Evolutionary conservation across 164 flowering plant genomes (phyloP).

Genomic region (Magnolia officinalis): DNA sequence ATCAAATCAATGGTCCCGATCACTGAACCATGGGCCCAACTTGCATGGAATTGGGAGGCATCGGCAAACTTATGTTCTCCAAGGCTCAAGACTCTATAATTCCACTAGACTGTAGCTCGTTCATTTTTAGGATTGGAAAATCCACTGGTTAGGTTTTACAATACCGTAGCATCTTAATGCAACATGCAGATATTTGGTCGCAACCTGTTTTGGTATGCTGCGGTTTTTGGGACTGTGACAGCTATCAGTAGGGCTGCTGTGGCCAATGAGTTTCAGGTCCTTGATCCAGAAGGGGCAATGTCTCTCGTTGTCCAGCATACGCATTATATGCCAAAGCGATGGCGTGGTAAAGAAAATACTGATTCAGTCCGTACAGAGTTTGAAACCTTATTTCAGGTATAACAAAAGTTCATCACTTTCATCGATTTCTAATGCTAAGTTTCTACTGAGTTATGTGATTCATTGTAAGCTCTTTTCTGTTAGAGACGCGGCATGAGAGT

Average conservation of each 20-base stretch:
- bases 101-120: neutral
- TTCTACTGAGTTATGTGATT: too few relatives aligned
- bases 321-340: constrained; percentile 93
- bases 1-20: neutral
- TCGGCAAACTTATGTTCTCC: neutral
- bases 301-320: constrained; percentile 84
- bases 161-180: neutral
- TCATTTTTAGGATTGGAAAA: neutral
- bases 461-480: too few relatives aligned
- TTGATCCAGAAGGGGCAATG: constrained; percentile 89
- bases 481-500: too few relatives aligned
- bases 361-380: constrained; percentile 74
- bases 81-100: neutral
- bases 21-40: neutral
- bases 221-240: constrained; percentile 93
- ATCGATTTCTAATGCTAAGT: too few relatives aligned
- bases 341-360: constrained; percentile 91
- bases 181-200: constrained; percentile 85
- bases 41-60: neutral
- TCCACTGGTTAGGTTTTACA: neutral
- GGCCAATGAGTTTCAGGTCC: constrained; percentile 77
- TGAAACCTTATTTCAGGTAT: constrained; percentile 93
- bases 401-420: too few relatives aligned
- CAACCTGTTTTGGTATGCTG: constrained; percentile 94
- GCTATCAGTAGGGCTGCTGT: constrained; percentile 89